A percentile compares a stretch with the other conserved stretches of the same genome.
phyloP scores from a whole-genome alignment of 371 early-diverging fungal species.

The Mortierella sp. region DNA sequence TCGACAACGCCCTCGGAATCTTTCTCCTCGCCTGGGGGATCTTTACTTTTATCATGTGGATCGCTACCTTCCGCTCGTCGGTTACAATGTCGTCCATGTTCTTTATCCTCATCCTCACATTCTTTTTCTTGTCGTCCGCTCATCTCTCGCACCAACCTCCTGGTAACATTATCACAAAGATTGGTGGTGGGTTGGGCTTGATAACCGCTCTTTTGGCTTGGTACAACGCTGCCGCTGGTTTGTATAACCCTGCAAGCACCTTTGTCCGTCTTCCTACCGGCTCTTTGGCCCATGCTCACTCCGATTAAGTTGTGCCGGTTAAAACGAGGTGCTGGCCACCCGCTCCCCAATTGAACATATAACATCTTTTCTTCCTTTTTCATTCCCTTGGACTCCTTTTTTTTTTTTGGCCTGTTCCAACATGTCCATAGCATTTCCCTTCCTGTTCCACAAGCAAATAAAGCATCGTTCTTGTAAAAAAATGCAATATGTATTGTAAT shows the following conservation, averaged over 20 bases:
- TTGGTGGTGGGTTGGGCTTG: conserved; percentile 78
- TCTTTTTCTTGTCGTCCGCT: conserved; percentile 70
- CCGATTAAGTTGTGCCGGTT: conserved; percentile 3
- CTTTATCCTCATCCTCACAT: conserved; percentile 74
- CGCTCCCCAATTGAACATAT: background rate
- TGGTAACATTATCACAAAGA: conserved; percentile 44
- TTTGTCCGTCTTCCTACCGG: conserved; percentile 71
- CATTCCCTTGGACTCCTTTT: background rate
- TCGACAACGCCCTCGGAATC: conserved; percentile 75
- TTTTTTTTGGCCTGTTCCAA: background rate
- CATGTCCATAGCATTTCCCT: background rate
- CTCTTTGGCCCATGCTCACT: conserved; percentile 34
- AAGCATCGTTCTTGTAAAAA: background rate
- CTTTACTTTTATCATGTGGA: conserved; percentile 73
- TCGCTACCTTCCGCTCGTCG: conserved; percentile 76
- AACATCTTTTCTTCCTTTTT: background rate
- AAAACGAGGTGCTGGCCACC: background rate
- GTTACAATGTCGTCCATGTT: conserved; percentile 73
- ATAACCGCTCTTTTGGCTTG: conserved; percentile 78
- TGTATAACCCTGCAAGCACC: conserved; percentile 70
- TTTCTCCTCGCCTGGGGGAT: conserved; percentile 79
- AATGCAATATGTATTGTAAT: conserved; percentile 11
- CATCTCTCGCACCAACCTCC: conserved; percentile 57
- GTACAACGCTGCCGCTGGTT: conserved; percentile 79
- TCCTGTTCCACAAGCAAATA: background rate